Conservation (phyloP, 371 early-diverging fungal species). For the Circinella umbellata region DNA sequence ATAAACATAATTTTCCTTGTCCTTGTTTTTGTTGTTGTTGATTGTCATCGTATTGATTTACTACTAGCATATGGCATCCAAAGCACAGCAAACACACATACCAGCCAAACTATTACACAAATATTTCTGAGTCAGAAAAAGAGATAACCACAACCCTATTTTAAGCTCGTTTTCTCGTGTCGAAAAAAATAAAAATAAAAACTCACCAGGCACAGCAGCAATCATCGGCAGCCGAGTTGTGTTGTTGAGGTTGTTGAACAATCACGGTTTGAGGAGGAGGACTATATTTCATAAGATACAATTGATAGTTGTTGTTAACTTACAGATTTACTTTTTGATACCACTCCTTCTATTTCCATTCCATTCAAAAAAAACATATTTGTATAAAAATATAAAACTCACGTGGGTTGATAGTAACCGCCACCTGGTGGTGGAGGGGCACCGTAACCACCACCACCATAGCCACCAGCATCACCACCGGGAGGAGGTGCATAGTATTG, state of each 20-base stretch:
- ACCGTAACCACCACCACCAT: conserved; percentile 10
- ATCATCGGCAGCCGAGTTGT: conserved; percentile 12
- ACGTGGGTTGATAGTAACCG: conserved; percentile 29
- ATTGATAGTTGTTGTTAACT: background rate
- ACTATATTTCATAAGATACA: background rate
- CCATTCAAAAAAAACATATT: background rate
- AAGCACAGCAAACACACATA: conserved; percentile 13
- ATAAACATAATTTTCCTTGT: background rate
- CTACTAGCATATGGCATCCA: conserved; percentile 12
- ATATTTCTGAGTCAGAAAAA: background rate
- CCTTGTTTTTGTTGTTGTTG: background rate
- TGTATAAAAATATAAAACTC: conserved; percentile 1
- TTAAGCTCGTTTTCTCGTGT: background rate
- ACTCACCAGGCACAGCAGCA: conserved; percentile 16
- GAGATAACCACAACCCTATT: background rate
- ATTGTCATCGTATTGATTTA: background rate
- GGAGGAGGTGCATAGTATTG: conserved; percentile 19
- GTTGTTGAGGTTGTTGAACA: conserved; percentile 16
- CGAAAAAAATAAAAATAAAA: background rate
- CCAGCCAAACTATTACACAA: conserved; percentile 8
- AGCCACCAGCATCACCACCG: background rate
- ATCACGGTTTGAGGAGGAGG: conserved; percentile 16
- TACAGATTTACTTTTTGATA: background rate
- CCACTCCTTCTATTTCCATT: background rate
- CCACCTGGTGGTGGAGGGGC: conserved; percentile 17